Evolutionary conservation across 1,139 yeast species (phyloP).

Genomic region (Hanseniaspora uvarum): DNA sequence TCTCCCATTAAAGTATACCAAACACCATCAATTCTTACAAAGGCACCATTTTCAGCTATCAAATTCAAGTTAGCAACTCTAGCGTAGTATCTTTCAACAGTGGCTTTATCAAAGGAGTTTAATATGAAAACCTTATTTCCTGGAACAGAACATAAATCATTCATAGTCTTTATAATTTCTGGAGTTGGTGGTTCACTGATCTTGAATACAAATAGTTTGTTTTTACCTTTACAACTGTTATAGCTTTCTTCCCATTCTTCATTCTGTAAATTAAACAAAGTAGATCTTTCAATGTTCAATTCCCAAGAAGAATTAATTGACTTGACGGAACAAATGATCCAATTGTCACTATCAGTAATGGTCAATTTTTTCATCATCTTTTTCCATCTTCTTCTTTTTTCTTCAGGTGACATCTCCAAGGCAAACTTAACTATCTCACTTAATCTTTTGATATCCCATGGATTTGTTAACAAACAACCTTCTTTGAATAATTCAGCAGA

Average conservation of each 20-base stretch:
- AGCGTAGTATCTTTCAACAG: slow-evolving; percentile 57
- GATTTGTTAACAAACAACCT: slow-evolving; percentile 75
- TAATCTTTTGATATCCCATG: slow-evolving; percentile 72
- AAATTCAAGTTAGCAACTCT: slow-evolving; percentile 64
- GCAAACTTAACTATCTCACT: slow-evolving; percentile 53
- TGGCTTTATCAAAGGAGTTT: slow-evolving; percentile 52
- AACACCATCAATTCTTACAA: slow-evolving; percentile 40
- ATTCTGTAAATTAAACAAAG: slow-evolving; percentile 35
- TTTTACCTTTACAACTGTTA: slow-evolving; percentile 28
- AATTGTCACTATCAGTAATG: slow-evolving; percentile 59
- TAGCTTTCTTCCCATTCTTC: slow-evolving; percentile 34
- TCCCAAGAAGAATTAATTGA: slow-evolving; percentile 54
- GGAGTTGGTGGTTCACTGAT: slow-evolving; percentile 43
- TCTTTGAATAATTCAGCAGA: slow-evolving; percentile 67
- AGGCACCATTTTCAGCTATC: slow-evolving; percentile 83
- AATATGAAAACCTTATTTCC: slow-evolving; percentile 59
- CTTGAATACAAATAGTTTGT: slow-evolving; percentile 47
- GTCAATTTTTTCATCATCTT: slow-evolving; percentile 48
- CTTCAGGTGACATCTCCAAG: slow-evolving; percentile 51
- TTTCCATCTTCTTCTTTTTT: slow-evolving; percentile 54
- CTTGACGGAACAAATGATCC: slow-evolving; percentile 56
- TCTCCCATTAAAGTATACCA: slow-evolving; percentile 63
- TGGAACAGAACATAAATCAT: slow-evolving; percentile 38
- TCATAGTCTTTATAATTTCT: slow-evolving; percentile 40
- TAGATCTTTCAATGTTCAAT: slow-evolving; percentile 40